Conservation (phyloP, 345 rosid species). For the Arabis hirsuta region DNA sequence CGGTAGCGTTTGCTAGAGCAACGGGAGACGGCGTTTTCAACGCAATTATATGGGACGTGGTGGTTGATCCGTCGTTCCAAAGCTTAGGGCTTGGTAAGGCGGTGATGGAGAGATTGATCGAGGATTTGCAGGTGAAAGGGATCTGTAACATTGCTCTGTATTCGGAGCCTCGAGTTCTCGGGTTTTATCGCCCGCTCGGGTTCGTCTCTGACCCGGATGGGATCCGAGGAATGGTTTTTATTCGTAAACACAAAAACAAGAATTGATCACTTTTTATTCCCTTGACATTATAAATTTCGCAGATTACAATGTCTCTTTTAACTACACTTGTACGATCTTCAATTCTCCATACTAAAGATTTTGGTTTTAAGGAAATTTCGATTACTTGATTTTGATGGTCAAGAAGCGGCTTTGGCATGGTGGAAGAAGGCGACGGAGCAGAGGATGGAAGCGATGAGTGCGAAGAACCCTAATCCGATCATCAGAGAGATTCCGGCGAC, state of each 20-base stretch:
- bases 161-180: constrained; percentile 91
- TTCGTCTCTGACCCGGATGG: constrained; percentile 95
- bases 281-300: background rate
- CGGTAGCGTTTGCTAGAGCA: constrained; percentile 91
- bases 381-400: constrained; percentile 30
- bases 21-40: constrained; percentile 93
- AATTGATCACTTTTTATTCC: constrained; percentile 24
- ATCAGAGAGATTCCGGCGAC: constrained; percentile 78
- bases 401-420: constrained; percentile 60
- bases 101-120: constrained; percentile 78
- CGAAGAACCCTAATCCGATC: constrained; percentile 76
- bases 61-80: constrained; percentile 87
- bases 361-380: background rate
- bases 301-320: constrained; percentile 23
- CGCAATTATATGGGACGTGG: constrained; percentile 97
- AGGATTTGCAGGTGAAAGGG: constrained; percentile 61
- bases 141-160: constrained; percentile 76
- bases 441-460: constrained; percentile 66
- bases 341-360: background rate
- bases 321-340: constrained; percentile 17
- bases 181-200: constrained; percentile 86
- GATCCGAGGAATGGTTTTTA: constrained; percentile 88
- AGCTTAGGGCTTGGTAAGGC: constrained; percentile 88
- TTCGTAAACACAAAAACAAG: constrained; percentile 59
- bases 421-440: constrained; percentile 83